Evolutionary conservation across 2,329 filamentous ascomycete species (phyloP), one percentile per base, ranked within the genome.

Genomic region (Pseudogymnoascus sp.): DNA sequence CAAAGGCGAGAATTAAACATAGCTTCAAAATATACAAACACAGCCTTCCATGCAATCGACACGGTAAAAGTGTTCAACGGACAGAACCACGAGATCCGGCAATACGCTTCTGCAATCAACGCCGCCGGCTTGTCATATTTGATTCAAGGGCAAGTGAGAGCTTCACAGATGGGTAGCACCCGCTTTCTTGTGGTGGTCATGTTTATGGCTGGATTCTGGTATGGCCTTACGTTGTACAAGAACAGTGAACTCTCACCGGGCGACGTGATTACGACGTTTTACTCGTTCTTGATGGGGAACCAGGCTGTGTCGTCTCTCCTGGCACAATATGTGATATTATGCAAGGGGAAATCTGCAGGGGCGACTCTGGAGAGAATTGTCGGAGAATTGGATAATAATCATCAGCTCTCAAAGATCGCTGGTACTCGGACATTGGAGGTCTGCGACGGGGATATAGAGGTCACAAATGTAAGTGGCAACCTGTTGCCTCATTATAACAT

Each of bases 131-230:
- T 73, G 1, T 81, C 83, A 61, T 96, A 91, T 68, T 76, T 86
- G 10, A 77, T 82, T 14, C 90, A 93, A 71, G 89, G 89, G 0
- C 80, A 84, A 53, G 81, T 85, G 14, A 89, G 86, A 67, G 86
- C 89, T 0, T 72, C 86, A 2, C 92, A 96, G 70, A 86, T 90
- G 70, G 87, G 87, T 0, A 83, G 89, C 59, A 81, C 90, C 61
- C 87, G 88, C 56, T 84, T 96, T 68, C 86, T 92, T 78, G 86
- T 89, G 31, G 82, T 91, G 3, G 81, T 80, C 1, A 86, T 97
- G 72, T 97, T 98, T 68, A 88, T 96, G 0, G 83, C 92, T 63
- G 93, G 92, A 0, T 97, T 98, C 71, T 96, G 90, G 85, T 96
- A 93, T 69, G 93, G 92, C 0, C 83, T 88, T 28, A 78, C 84